Evolutionary conservation across 1,139 yeast species (phyloP).

Genomic region (Saccharomycopsis crataegensis): DNA sequence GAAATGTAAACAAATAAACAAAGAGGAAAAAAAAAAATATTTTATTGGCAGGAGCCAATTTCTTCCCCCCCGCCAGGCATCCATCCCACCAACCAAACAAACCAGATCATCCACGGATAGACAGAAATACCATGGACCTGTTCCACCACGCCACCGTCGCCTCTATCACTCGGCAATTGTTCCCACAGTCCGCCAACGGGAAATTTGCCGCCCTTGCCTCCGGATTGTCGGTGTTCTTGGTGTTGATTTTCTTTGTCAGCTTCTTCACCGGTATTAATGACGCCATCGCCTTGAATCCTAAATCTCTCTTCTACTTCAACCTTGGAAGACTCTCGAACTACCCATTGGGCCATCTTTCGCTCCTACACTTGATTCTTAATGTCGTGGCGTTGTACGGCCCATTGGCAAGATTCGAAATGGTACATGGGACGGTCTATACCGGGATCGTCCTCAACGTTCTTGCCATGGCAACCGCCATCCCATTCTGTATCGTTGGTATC

Average conservation of each 20-base stretch:
- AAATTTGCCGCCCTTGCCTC: slow-evolving; percentile 54
- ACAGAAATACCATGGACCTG: not conserved
- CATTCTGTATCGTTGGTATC: slow-evolving; percentile 52
- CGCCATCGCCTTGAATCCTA: slow-evolving; percentile 43
- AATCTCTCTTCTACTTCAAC: slow-evolving; percentile 49
- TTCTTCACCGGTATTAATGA: slow-evolving; percentile 29
- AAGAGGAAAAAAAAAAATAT: too few relatives aligned
- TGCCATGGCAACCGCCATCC: slow-evolving; percentile 64
- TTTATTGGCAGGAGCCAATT: too few relatives aligned
- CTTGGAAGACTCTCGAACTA: slow-evolving; percentile 65
- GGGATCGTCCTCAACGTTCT: slow-evolving; percentile 72
- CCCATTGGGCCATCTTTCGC: slow-evolving; percentile 58
- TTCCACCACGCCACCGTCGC: not conserved
- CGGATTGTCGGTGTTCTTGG: slow-evolving; percentile 53
- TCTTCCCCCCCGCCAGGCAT: too few relatives aligned
- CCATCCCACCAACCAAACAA: too few relatives aligned
- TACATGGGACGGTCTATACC: slow-evolving; percentile 81
- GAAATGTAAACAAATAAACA: too few relatives aligned
- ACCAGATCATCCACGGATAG: too few relatives aligned
- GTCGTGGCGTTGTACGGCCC: slow-evolving; percentile 53
- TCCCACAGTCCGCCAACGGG: slow-evolving; percentile 9
- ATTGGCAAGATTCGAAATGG: slow-evolving; percentile 59
- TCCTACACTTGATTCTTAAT: slow-evolving; percentile 61
- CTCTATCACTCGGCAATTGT: slow-evolving; percentile 8
- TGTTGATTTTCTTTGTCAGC: slow-evolving; percentile 34